phyloP scores from a whole-genome alignment of 129 eudicot species.

The Escallonia rubra region DNA sequence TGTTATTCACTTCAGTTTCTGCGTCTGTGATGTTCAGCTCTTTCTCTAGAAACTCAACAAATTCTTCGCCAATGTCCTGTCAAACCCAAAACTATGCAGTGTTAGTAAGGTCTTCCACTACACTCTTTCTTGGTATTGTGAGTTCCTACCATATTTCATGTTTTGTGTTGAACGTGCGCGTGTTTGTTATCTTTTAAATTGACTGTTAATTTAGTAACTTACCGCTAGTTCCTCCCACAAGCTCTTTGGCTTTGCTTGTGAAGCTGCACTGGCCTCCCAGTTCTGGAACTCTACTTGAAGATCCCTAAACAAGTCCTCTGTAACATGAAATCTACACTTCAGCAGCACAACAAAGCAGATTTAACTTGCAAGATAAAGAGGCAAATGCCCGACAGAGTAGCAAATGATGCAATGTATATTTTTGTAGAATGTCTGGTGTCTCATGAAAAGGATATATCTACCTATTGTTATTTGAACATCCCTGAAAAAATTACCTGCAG shows the following conservation, averaged over 20 bases:
- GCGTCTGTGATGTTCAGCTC: slow-evolving; percentile 71
- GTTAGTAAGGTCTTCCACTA: neutral
- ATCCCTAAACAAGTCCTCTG: slow-evolving; percentile 88
- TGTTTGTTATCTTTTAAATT: no score
- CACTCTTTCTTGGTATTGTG: no score
- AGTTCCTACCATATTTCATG: no score
- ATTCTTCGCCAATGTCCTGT: slow-evolving; percentile 94
- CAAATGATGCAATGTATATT: slow-evolving; percentile 14
- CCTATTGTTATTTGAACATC: slow-evolving; percentile 95
- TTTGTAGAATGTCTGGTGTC: slow-evolving; percentile 2
- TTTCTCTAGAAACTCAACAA: slow-evolving; percentile 94
- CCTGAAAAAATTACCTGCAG: slow-evolving; percentile 95
- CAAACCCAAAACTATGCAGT: slow-evolving; percentile 4
- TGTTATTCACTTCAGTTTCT: slow-evolving; percentile 27
- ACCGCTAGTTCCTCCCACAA: slow-evolving; percentile 96
- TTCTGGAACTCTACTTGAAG: slow-evolving; percentile 83
- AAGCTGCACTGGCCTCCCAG: slow-evolving; percentile 77
- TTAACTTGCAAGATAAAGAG: slow-evolving; percentile 11
- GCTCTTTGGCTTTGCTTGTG: slow-evolving; percentile 89
- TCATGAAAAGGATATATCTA: slow-evolving; percentile 44
- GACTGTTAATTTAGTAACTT: slow-evolving; percentile 6
- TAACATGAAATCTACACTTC: slow-evolving; percentile 17
- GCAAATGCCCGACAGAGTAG: slow-evolving; percentile 4
- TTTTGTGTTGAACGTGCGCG: no score
- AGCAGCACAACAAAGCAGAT: slow-evolving; percentile 15